A percentile compares a stretch with the other conserved stretches of the same genome.
phyloP scores from a whole-genome alignment of 1,284 basidiomycete genomes.

The Pholiota adiposa region DNA sequence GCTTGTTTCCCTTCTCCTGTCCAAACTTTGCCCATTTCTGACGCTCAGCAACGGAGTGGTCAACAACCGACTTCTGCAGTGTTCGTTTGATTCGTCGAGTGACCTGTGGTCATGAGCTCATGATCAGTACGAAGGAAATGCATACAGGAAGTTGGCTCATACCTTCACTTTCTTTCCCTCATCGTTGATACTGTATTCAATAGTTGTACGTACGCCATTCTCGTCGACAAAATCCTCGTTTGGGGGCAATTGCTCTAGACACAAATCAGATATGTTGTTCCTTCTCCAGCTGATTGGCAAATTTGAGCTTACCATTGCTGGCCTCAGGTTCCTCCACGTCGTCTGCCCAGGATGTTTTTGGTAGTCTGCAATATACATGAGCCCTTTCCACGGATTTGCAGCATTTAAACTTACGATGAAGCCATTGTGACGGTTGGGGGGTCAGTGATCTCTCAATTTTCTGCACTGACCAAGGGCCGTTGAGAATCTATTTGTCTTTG shows the following conservation, averaged over 20 bases:
- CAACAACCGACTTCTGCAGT: slow-evolving; percentile 91
- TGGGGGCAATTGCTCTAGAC: slow-evolving; percentile 38
- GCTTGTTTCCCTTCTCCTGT: slow-evolving; percentile 84
- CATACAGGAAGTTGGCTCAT: slow-evolving; percentile 5
- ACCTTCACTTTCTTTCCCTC: slow-evolving; percentile 97
- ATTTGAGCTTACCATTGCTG: slow-evolving; percentile 50
- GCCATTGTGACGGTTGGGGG: slow-evolving; percentile 24
- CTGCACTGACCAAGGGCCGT: not conserved
- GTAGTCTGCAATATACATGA: slow-evolving; percentile 31
- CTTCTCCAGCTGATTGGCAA: not conserved
- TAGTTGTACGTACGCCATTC: slow-evolving; percentile 86
- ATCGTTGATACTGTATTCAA: slow-evolving; percentile 88
- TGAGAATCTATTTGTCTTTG: not conserved
- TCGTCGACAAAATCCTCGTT: slow-evolving; percentile 78
- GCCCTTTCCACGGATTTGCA: not conserved
- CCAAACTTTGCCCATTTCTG: slow-evolving; percentile 97
- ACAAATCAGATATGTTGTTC: slow-evolving; percentile 13
- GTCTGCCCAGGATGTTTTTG: slow-evolving; percentile 83
- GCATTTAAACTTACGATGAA: slow-evolving; percentile 27
- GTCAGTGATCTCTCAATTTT: slow-evolving; percentile 13
- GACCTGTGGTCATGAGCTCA: slow-evolving; percentile 52
- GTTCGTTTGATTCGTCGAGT: slow-evolving; percentile 88
- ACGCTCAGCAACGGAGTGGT: slow-evolving; percentile 91
- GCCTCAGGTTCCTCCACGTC: slow-evolving; percentile 57
- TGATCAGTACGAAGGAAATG: not conserved